Conservation (phyloP, 164 flowering plant species). For the Liriodendron chinense region DNA sequence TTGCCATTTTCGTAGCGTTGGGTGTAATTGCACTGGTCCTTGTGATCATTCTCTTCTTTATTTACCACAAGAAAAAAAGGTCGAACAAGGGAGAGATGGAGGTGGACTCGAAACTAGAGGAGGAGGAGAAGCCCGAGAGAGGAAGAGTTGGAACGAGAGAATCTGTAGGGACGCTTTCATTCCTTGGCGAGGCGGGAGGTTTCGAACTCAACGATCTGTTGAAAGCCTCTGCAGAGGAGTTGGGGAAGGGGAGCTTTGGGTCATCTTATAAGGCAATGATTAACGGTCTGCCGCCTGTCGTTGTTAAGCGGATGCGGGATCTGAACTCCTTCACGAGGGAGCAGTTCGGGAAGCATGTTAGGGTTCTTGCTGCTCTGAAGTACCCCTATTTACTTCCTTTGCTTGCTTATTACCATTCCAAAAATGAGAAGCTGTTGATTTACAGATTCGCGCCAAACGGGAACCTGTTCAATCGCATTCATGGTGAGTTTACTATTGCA, state of each 20-base stretch:
- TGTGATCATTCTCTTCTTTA: constrained; percentile 25
- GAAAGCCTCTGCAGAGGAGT: constrained; percentile 63
- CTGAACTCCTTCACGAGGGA: constrained; percentile 41
- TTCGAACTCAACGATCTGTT: constrained; percentile 55
- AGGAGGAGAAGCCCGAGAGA: background rate
- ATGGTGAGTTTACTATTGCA: constrained; percentile 34
- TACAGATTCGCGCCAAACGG: constrained; percentile 45
- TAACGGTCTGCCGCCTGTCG: constrained; percentile 31
- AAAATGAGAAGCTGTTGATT: constrained; percentile 60
- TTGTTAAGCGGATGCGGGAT: constrained; percentile 58
- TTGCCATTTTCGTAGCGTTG: constrained; percentile 20
- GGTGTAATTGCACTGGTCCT: constrained; percentile 27
- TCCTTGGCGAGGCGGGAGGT: constrained; percentile 21
- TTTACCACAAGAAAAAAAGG: constrained; percentile 30
- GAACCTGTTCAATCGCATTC: constrained; percentile 50
- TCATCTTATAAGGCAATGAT: constrained; percentile 48
- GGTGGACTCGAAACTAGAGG: background rate
- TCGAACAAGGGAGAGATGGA: constrained; percentile 13
- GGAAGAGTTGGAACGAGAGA: background rate
- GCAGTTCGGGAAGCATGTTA: constrained; percentile 46
- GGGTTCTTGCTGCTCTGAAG: constrained; percentile 27
- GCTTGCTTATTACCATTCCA: constrained; percentile 51
- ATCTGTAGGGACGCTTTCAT: constrained; percentile 29
- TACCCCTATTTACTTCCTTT: constrained; percentile 65
- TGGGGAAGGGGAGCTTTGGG: constrained; percentile 65